These are phyloP conservation scores for Ocimum tenuiflorum DNA, from an alignment of 257 asterid genomes.

Conservation along the genomic window DNA sequence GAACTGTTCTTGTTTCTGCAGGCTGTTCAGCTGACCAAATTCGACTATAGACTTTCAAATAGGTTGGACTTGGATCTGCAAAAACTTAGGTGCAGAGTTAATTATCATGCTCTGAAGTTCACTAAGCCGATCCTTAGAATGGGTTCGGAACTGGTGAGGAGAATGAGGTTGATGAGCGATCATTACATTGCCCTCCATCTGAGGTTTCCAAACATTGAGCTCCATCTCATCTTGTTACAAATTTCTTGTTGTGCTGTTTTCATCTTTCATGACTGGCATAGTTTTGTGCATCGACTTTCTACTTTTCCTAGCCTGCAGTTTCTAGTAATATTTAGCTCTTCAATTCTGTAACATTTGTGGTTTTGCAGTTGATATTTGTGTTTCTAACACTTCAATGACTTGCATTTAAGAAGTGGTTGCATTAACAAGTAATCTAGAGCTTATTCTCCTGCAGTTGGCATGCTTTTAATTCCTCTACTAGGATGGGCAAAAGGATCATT, in stretches of 20 bases:
- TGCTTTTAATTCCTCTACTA: neutral
- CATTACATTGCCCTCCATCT: conserved; percentile 89
- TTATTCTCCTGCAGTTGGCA: neutral
- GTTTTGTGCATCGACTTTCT: neutral
- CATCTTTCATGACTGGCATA: conserved; percentile 15
- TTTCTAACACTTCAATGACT: neutral
- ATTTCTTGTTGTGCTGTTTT: neutral
- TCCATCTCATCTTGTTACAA: neutral
- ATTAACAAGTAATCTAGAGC: conserved; percentile 7
- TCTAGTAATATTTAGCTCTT: conserved; percentile 4
- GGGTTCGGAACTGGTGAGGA: conserved; percentile 71
- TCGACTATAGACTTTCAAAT: conserved; percentile 92
- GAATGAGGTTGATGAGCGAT: conserved; percentile 75
- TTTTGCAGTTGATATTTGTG: conserved; percentile 4
- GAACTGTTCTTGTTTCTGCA: conserved; percentile 30
- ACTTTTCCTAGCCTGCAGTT: neutral
- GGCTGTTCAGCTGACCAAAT: conserved; percentile 90
- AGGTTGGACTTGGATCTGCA: conserved; percentile 68
- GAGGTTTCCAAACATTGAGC: conserved; percentile 38
- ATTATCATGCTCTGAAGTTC: conserved; percentile 91
- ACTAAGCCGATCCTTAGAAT: conserved; percentile 66
- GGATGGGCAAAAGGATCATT: neutral
- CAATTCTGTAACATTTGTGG: conserved; percentile 2
- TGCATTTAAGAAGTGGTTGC: neutral
- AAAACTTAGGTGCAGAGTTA: conserved; percentile 93